Evolutionary conservation across 2,329 filamentous ascomycete genomes (phyloP), one percentile per base, ranked within the genome.

Genomic region (Periglandula ipomoeae): DNA sequence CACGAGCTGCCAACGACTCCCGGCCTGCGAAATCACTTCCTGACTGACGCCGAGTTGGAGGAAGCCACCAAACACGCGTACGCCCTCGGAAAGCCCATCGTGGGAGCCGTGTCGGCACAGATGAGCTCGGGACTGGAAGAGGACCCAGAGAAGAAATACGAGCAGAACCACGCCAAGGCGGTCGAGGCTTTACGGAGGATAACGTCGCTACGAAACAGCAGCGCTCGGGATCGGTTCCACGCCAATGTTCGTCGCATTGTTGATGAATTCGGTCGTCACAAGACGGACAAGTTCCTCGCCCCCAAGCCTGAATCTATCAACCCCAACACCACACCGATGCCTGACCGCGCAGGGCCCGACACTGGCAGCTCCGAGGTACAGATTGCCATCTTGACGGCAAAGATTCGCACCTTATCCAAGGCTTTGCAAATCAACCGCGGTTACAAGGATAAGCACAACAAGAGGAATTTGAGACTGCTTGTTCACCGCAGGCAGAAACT

Each of bases 351-450:
- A n/a, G 93, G 93, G 0, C 86, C 85, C 5, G 93, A 98, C 64
- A 98, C 91, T 1, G 93, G 93, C 32, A 95, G 88, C 59, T 88
- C 88, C 6, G 93, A 98, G 70, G 94, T 98, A n/a, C 93, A 98
- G 73, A 89, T 94, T 56, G 90, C 89, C 41, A 94, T 98, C 58
- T 68, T 98, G 64, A 98, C 93, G 3, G 80, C 89, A 50, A 97
- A 96, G 76, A 98, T 98, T 63, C 77, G 88, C 54, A 82, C 85
- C 22, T 66, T 98, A 44, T 84, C 86, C 15, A 76, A 85, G 56
- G 82, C 84, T 55, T 68, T 95, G 46, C 76, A 85, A 60, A 75
- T 72, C 38, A 78, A 81, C 51, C 69, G 73, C 57, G 87, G 85
- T 5, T 80, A 85, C 65, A 89, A 85, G 64, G 93, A 98, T 64